Percentiles rank a stretch among this genome's conserved stretches.
Evolutionary conservation across 306 rosid species (phyloP).

Genomic region (Sindora glabra): DNA sequence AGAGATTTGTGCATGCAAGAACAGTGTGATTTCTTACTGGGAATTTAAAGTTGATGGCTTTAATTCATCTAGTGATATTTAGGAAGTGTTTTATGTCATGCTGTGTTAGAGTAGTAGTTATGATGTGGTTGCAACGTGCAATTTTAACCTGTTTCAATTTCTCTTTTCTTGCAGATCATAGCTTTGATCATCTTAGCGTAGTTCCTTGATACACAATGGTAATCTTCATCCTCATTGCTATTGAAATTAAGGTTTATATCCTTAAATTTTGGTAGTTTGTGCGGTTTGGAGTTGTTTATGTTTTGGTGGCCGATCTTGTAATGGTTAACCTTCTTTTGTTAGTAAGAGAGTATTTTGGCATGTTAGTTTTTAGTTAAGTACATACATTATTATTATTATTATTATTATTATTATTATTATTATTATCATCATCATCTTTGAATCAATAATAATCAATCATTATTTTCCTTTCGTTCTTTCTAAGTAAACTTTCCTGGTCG

Average conservation of each 20-base stretch:
- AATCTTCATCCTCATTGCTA: constrained; percentile 40
- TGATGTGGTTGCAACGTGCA: background rate
- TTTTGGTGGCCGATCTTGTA: constrained; percentile 65
- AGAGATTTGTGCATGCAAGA: too few species aligned
- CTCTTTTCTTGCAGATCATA: constrained; percentile 29
- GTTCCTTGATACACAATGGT: constrained; percentile 66
- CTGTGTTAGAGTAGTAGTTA: background rate
- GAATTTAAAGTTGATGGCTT: constrained; percentile 3
- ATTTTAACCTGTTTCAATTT: background rate
- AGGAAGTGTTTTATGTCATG: background rate
- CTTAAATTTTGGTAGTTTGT: constrained; percentile 68
- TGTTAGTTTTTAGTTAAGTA: constrained; percentile 35
- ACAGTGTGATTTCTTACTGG: background rate
- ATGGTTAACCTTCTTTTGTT: constrained; percentile 57
- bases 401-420: too few species aligned
- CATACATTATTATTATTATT: background rate
- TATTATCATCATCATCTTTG: too few species aligned
- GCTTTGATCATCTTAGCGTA: constrained; percentile 41
- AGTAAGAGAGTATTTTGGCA: constrained; percentile 39
- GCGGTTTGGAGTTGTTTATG: constrained; percentile 73
- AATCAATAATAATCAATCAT: too few species aligned
- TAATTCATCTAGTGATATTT: background rate
- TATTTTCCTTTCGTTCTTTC: too few species aligned
- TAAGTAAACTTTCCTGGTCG: too few species aligned
- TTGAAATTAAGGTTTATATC: constrained; percentile 63